These are phyloP conservation scores for Petasospora rhodanensis DNA, from an alignment of 1,139 yeast genomes.

Conservation along the genomic window DNA sequence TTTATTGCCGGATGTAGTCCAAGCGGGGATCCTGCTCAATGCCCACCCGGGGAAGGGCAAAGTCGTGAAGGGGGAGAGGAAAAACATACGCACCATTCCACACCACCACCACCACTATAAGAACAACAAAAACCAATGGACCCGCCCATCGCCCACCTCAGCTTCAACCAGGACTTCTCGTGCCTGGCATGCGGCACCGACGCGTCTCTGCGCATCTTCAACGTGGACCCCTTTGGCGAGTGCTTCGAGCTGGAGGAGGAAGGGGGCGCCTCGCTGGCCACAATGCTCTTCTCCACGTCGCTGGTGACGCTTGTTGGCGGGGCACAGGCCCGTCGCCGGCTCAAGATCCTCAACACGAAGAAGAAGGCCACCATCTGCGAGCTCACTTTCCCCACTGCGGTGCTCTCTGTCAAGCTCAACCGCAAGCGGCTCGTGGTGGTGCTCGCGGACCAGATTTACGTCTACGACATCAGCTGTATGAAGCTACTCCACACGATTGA, in stretches of 20 bases:
- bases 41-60: too few species aligned
- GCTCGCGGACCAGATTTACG: constrained; percentile 60
- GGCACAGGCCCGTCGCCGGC: constrained; percentile 38
- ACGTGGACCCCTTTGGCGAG: constrained; percentile 58
- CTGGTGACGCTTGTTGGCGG: constrained; percentile 57
- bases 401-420: constrained; percentile 60
- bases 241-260: constrained; percentile 41
- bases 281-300: constrained; percentile 70
- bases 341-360: constrained; percentile 64
- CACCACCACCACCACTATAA: constrained; percentile 1
- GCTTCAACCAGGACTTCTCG: constrained; percentile 61
- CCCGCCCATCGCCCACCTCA: too few species aligned
- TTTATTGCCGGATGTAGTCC: too few species aligned
- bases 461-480: constrained; percentile 72
- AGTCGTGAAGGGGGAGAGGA: too few species aligned
- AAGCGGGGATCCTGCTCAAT: too few species aligned
- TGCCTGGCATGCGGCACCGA: constrained; percentile 58
- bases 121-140: not conserved
- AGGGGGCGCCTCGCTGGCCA: constrained; percentile 42
- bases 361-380: constrained; percentile 68
- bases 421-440: constrained; percentile 61
- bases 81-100: not conserved
- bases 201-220: constrained; percentile 52
- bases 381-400: constrained; percentile 58
- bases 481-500: constrained; percentile 62